A percentile compares a stretch with the other conserved stretches of the same genome.
phyloP scores from a whole-genome alignment of 1,139 yeast species.

The Scheffersomyces segobiensis region DNA sequence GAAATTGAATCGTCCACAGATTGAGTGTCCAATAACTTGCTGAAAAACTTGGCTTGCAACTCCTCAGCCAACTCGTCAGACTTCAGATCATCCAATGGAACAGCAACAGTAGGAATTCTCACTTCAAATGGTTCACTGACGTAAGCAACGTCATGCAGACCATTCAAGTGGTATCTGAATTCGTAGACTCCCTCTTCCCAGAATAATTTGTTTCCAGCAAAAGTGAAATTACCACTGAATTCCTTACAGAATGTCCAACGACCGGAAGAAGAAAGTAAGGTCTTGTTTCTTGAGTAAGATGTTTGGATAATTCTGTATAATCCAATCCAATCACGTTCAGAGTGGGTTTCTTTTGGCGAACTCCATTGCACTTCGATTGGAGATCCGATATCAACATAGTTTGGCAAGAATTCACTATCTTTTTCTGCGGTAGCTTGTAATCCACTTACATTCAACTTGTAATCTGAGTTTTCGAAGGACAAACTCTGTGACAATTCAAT shows the following conservation, averaged over 20 bases:
- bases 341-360: constrained; percentile 48
- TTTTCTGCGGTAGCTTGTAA: constrained; percentile 15
- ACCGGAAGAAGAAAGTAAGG: constrained; percentile 65
- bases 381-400: constrained; percentile 43
- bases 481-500: constrained; percentile 43
- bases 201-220: constrained; percentile 51
- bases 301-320: constrained; percentile 68
- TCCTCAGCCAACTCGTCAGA: constrained; percentile 29
- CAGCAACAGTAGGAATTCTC: constrained; percentile 39
- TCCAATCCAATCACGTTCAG: constrained; percentile 73
- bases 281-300: constrained; percentile 56
- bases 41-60: constrained; percentile 32
- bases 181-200: constrained; percentile 79
- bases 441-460: constrained; percentile 27
- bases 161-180: constrained; percentile 70
- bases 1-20: constrained; percentile 29
- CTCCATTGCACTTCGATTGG: constrained; percentile 60
- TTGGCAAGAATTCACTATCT: constrained; percentile 13
- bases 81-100: constrained; percentile 27
- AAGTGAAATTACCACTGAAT: constrained; percentile 52
- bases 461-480: constrained; percentile 40
- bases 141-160: constrained; percentile 69
- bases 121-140: constrained; percentile 75
- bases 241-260: constrained; percentile 62
- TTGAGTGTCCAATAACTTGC: constrained; percentile 29